phyloP scores from a whole-genome alignment of 1,284 basidiomycete species.

The Puccinia polysora region DNA sequence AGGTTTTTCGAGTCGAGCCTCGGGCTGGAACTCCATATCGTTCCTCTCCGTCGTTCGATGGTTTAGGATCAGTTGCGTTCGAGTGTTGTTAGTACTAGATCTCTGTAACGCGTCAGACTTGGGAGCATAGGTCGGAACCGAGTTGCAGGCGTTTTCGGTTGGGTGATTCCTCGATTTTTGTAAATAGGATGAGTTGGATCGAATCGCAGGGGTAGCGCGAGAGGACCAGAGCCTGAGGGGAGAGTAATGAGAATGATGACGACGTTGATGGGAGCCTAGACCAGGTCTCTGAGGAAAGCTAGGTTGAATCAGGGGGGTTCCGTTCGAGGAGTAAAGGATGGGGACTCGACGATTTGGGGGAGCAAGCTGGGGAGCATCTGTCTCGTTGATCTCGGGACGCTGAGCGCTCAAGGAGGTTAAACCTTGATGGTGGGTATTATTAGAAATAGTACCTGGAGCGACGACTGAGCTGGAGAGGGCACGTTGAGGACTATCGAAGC shows the following conservation, averaged over 20 bases:
- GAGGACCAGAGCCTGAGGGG: background rate
- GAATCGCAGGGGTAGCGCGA: background rate
- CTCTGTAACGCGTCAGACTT: background rate
- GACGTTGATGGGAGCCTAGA: background rate
- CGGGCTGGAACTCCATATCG: slow-evolving; percentile 10
- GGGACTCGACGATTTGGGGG: background rate
- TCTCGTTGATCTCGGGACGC: too few relatives aligned
- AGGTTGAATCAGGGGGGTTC: slow-evolving; percentile 25
- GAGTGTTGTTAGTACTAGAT: background rate
- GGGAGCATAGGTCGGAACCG: background rate
- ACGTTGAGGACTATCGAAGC: background rate
- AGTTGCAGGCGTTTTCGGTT: background rate
- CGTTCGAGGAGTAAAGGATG: slow-evolving; percentile 12
- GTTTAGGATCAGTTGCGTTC: background rate
- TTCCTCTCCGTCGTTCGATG: background rate
- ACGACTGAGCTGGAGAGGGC: background rate
- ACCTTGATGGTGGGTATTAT: too few relatives aligned
- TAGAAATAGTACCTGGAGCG: background rate
- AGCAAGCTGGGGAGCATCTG: background rate
- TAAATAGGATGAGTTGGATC: background rate
- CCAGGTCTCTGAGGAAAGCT: slow-evolving; percentile 14
- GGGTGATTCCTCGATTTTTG: background rate
- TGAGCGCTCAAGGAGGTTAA: too few relatives aligned
- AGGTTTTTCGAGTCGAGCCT: background rate
- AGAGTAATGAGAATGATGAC: background rate